phyloP scores from a whole-genome alignment of 306 rosid species.

The Fragaria vesca region DNA sequence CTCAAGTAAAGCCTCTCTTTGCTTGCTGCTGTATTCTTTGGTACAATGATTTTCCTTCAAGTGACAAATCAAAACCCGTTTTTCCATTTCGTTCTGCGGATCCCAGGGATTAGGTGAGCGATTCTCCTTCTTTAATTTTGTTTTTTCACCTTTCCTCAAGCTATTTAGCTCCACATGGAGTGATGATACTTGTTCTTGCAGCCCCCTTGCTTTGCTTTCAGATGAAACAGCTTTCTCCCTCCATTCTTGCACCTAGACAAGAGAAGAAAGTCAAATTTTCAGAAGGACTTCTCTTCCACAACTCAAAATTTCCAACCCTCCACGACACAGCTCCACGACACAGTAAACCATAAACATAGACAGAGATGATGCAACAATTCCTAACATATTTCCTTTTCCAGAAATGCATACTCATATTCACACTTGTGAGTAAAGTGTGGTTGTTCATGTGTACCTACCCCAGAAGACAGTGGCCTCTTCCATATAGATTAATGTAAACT shows the following conservation, averaged over 20 bases:
- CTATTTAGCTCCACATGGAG: constrained; percentile 44
- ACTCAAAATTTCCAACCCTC: neutral
- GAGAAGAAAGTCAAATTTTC: neutral
- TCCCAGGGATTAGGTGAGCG: constrained; percentile 24
- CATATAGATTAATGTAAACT: neutral
- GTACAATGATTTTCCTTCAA: constrained; percentile 53
- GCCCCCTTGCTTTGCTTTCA: constrained; percentile 47
- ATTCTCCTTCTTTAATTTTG: constrained; percentile 15
- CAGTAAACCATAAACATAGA: neutral
- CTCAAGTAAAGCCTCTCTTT: constrained; percentile 34
- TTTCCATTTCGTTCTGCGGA: constrained; percentile 68
- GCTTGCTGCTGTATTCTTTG: constrained; percentile 34
- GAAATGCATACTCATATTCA: neutral
- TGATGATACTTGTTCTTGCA: constrained; percentile 41
- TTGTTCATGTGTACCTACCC: neutral
- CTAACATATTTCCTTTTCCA: neutral
- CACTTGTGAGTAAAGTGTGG: neutral
- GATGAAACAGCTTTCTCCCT: constrained; percentile 61
- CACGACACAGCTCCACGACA: neutral
- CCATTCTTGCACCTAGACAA: constrained; percentile 86
- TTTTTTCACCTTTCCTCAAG: constrained; percentile 36
- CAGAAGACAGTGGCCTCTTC: neutral
- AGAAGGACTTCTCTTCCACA: constrained; percentile 1
- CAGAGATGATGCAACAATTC: neutral
- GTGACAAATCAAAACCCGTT: constrained; percentile 64